These are phyloP conservation scores for Trifolium repens DNA, from an alignment of 306 rosid genomes.

Conservation along the genomic window DNA sequence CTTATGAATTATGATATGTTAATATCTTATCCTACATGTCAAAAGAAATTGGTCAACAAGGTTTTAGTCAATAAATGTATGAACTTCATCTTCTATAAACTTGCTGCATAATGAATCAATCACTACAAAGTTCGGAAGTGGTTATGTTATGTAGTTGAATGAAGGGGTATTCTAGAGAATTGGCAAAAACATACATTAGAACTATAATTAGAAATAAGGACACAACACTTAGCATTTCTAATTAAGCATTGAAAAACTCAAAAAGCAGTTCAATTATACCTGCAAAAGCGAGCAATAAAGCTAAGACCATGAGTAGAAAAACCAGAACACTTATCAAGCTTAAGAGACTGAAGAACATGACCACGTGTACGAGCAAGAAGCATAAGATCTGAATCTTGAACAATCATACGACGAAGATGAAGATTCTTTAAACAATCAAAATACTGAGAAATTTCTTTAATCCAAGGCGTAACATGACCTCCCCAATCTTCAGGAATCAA, in stretches of 20 bases:
- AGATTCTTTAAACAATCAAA: constrained; percentile 72
- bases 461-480: constrained; percentile 89
- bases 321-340: constrained; percentile 90
- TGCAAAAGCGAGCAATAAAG: constrained; percentile 70
- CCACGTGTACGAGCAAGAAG: constrained; percentile 71
- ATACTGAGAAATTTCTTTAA: constrained; percentile 60
- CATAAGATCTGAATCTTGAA: constrained; percentile 77
- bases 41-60: not conserved
- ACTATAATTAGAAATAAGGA: not conserved
- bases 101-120: constrained; percentile 9
- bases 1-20: no score
- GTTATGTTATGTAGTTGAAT: no score
- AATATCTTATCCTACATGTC: no score
- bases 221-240: constrained; percentile 1
- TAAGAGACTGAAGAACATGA: constrained; percentile 66
- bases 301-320: constrained; percentile 82
- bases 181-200: no score
- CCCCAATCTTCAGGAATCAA: constrained; percentile 98
- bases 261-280: constrained; percentile 44
- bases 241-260: constrained; percentile 10
- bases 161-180: no score
- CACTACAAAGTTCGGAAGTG: not conserved
- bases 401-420: constrained; percentile 94
- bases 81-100: not conserved
- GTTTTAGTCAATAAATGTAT: constrained; percentile 3